Conservation (phyloP, 139 green algal genomes). For the Picochlorum sp. region DNA sequence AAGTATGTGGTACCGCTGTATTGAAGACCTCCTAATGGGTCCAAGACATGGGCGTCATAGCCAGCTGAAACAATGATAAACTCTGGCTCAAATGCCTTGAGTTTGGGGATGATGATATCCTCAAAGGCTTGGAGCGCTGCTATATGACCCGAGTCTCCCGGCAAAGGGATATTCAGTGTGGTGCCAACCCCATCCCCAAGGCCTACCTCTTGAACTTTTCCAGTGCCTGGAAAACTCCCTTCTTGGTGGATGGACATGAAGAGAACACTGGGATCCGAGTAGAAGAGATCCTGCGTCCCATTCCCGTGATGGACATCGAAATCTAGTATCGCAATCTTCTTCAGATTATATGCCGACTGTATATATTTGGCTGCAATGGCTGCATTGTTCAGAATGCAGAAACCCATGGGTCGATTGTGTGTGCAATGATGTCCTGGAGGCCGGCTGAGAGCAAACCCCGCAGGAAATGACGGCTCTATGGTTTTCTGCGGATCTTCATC, state of each 20-base stretch:
- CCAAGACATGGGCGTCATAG: conserved; percentile 83
- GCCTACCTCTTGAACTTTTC: conserved; percentile 57
- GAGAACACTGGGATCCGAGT: conserved; percentile 60
- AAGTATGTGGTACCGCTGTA: conserved; percentile 66
- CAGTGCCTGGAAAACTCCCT: conserved; percentile 44
- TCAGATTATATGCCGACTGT: conserved; percentile 22
- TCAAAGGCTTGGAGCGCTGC: conserved; percentile 53
- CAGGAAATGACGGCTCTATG: not conserved
- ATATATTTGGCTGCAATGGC: conserved; percentile 62
- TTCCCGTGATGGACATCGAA: conserved; percentile 85
- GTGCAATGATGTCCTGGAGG: conserved; percentile 83
- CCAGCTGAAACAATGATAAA: conserved; percentile 64
- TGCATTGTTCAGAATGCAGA: conserved; percentile 77
- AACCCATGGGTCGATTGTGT: conserved; percentile 42
- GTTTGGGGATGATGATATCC: conserved; percentile 65
- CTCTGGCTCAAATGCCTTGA: conserved; percentile 65
- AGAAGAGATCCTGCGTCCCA: conserved; percentile 77
- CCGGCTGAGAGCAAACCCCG: conserved; percentile 66
- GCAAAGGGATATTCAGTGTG: conserved; percentile 77
- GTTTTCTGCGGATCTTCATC: not conserved
- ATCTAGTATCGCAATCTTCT: conserved; percentile 73
- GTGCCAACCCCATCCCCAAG: conserved; percentile 50
- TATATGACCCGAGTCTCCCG: conserved; percentile 55
- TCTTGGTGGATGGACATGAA: conserved; percentile 79
- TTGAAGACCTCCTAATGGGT: conserved; percentile 75